Evolutionary conservation across 352 stramenopile species (phyloP).

Genomic region (Peronosclerospora sorghi): DNA sequence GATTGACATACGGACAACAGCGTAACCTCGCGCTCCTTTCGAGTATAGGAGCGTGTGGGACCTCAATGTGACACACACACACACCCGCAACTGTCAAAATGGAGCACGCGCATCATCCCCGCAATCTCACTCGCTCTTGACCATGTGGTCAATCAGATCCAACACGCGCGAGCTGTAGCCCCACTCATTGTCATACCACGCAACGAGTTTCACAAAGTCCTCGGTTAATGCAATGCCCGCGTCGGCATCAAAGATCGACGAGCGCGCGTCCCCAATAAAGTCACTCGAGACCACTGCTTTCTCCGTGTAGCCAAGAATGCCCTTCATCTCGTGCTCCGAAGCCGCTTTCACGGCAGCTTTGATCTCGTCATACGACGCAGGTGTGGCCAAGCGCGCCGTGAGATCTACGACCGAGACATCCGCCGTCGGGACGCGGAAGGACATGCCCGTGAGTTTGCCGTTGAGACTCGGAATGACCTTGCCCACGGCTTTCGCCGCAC

Average conservation of each 20-base stretch:
- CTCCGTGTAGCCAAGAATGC: constrained; percentile 97
- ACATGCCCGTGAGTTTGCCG: constrained; percentile 88
- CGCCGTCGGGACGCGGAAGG: constrained; percentile 85
- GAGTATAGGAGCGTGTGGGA: too few species aligned
- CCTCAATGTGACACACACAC: too few species aligned
- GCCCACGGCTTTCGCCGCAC: constrained; percentile 96
- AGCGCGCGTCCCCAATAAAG: constrained; percentile 93
- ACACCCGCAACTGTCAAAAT: too few species aligned
- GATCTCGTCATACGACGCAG: constrained; percentile 97
- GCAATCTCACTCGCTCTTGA: constrained; percentile 72
- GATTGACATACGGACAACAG: too few species aligned
- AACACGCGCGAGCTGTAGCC: constrained; percentile 96
- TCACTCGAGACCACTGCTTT: constrained; percentile 95
- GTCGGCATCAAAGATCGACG: constrained; percentile 96
- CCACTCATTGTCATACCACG: constrained; percentile 99
- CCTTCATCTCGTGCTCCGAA: constrained; percentile 92
- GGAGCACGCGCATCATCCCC: too few species aligned
- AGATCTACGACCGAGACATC: constrained; percentile 88
- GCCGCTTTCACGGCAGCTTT: constrained; percentile 91
- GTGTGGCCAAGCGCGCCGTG: constrained; percentile 71
- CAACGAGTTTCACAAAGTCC: constrained; percentile 98
- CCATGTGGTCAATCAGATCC: constrained; percentile 96
- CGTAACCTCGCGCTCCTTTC: too few species aligned
- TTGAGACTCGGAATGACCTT: constrained; percentile 95
- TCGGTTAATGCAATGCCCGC: constrained; percentile 96